These are phyloP conservation scores for Endothia cerciana DNA, from an alignment of 2,329 filamentous ascomycete species.

Conservation along the genomic window DNA sequence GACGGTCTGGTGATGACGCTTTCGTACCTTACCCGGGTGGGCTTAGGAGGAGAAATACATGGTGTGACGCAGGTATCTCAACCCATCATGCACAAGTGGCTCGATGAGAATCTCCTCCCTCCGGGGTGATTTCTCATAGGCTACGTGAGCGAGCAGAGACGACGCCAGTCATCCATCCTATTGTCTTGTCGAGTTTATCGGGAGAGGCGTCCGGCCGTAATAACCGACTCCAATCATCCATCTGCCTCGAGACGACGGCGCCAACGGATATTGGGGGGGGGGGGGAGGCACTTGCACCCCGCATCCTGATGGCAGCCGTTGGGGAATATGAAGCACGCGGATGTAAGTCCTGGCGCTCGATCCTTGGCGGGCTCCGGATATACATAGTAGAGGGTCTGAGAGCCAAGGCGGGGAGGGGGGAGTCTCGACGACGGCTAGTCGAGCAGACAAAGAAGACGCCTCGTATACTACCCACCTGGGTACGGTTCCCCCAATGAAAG, in stretches of 20 bases:
- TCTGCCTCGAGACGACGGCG: not conserved
- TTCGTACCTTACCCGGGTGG: conserved; percentile 22
- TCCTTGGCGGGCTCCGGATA: no score
- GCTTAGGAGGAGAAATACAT: conserved; percentile 18
- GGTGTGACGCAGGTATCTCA: conserved; percentile 17
- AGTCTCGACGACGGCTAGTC: no score
- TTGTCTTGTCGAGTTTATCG: not conserved
- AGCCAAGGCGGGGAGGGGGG: no score
- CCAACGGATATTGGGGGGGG: not conserved
- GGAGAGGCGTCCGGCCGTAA: not conserved
- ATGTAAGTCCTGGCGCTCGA: not conserved
- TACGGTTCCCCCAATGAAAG: no score
- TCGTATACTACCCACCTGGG: no score
- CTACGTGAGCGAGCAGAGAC: not conserved
- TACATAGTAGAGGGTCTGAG: no score
- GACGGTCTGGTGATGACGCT: conserved; percentile 19
- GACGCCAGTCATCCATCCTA: not conserved
- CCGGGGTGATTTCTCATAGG: not conserved
- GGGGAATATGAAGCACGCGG: conserved; percentile 6
- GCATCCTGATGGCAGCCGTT: conserved; percentile 2
- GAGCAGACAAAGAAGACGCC: no score
- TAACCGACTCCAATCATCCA: conserved; percentile 3
- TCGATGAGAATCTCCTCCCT: not conserved
- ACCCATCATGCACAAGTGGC: conserved; percentile 11
- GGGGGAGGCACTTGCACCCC: not conserved